phyloP scores from a whole-genome alignment of 139 green algal genomes.

The Chlorella vulgaris region DNA sequence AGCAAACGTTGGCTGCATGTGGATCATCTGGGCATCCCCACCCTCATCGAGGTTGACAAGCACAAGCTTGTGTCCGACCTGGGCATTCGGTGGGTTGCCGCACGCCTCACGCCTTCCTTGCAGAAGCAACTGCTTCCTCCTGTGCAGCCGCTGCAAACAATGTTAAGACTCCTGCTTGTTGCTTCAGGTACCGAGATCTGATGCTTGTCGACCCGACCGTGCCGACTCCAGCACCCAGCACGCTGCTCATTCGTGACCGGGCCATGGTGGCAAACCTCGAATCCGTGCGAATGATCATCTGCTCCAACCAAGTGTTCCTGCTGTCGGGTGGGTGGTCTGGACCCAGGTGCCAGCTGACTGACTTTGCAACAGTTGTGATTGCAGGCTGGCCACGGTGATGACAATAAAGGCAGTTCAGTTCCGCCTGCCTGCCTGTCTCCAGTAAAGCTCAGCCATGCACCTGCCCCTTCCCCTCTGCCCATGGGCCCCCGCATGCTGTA shows the following conservation, averaged over 20 bases:
- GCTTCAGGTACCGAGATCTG: constrained; percentile 49
- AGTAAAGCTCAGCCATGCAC: no score
- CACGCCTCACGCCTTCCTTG: no score
- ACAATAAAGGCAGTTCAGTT: no score
- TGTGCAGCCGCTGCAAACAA: no score
- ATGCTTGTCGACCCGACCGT: constrained; percentile 37
- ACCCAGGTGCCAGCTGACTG: no score
- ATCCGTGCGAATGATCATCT: constrained; percentile 35
- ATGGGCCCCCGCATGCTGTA: neutral
- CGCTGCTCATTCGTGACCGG: constrained; percentile 44
- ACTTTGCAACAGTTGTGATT: no score
- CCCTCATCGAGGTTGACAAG: constrained; percentile 37
- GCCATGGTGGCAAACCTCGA: constrained; percentile 48
- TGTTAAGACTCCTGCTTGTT: no score
- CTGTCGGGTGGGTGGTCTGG: constrained; percentile 8
- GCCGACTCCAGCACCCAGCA: constrained; percentile 30
- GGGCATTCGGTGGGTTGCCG: neutral
- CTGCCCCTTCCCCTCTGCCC: no score
- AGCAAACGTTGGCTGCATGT: constrained; percentile 8
- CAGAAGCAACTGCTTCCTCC: no score
- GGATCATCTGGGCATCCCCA: neutral
- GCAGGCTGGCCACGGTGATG: no score
- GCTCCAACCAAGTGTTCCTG: constrained; percentile 42
- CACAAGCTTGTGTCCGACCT: constrained; percentile 7
- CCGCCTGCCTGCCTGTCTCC: no score